These are phyloP conservation scores for Leucosporidium yakuticum DNA, from an alignment of 768 basidiomycete genomes.

Conservation along the genomic window DNA sequence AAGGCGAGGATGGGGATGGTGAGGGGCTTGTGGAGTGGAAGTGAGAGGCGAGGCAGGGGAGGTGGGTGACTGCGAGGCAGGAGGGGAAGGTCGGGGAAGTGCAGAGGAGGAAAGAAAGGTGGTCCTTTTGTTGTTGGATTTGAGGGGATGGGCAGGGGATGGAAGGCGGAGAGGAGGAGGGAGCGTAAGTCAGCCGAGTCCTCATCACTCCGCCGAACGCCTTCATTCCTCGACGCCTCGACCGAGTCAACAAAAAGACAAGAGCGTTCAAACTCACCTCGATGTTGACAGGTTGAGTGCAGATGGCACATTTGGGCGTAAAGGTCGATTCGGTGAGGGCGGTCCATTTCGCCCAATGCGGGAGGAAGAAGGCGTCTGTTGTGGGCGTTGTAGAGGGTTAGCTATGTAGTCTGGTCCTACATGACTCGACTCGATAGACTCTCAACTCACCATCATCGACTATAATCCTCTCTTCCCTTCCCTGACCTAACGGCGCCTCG, in stretches of 20 bases:
- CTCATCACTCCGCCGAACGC: no score
- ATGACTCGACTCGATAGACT: neutral
- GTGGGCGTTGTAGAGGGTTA: neutral
- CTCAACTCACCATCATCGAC: constrained; percentile 19
- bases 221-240: no score
- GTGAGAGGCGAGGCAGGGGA: constrained; percentile 40
- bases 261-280: no score
- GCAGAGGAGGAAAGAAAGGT: constrained; percentile 42
- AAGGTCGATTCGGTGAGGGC: neutral
- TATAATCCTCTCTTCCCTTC: constrained; percentile 10
- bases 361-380: constrained; percentile 3
- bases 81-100: neutral
- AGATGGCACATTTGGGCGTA: neutral
- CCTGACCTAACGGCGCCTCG: neutral
- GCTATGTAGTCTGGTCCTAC: neutral
- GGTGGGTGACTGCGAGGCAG: constrained; percentile 37
- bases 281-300: no score
- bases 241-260: no score
- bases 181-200: neutral
- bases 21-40: constrained; percentile 36
- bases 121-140: constrained; percentile 24
- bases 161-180: neutral
- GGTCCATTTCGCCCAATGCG: neutral
- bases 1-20: constrained; percentile 11
- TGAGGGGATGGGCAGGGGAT: neutral